Conservation (phyloP, 2,329 filamentous ascomycete species). For the Fusarium torulosum region DNA sequence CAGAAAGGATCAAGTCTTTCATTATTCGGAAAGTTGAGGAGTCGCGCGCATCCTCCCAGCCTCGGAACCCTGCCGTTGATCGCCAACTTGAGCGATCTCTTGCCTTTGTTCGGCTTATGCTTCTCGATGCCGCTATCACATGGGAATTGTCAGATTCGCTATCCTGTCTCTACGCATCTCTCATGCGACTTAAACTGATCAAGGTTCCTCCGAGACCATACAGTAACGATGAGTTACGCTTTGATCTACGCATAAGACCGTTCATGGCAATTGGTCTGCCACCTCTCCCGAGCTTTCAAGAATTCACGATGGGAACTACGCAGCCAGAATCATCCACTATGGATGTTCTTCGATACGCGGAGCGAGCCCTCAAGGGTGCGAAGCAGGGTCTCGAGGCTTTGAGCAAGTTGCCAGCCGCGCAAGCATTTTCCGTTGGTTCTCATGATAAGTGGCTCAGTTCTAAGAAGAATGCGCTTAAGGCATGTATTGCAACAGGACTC, state of each 20-base stretch:
- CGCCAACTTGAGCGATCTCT: constrained; percentile 63
- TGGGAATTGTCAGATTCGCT: constrained; percentile 68
- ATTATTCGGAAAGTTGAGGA: constrained; percentile 59
- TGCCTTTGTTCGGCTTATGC: constrained; percentile 69
- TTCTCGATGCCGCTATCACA: constrained; percentile 74
- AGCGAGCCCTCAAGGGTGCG: constrained; percentile 60
- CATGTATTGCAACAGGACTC: constrained; percentile 78
- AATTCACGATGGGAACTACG: constrained; percentile 63
- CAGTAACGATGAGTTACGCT: constrained; percentile 74
- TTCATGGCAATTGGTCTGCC: constrained; percentile 78
- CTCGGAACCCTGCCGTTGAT: constrained; percentile 51
- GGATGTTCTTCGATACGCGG: constrained; percentile 60
- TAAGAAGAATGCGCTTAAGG: constrained; percentile 71
- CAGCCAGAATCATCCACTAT: constrained; percentile 56
- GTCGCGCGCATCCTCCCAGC: constrained; percentile 28
- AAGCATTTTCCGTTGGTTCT: constrained; percentile 67
- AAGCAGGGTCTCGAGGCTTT: constrained; percentile 70
- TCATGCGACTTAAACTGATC: constrained; percentile 70
- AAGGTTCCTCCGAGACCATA: constrained; percentile 70
- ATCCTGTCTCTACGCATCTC: constrained; percentile 73
- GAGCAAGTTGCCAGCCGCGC: constrained; percentile 62
- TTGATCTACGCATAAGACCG: constrained; percentile 88
- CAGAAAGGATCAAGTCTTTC: constrained; percentile 79
- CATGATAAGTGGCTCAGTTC: constrained; percentile 73
- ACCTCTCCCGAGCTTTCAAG: constrained; percentile 72